Conservation (phyloP, 177 flowering plant species). For the Vitis hybrid region DNA sequence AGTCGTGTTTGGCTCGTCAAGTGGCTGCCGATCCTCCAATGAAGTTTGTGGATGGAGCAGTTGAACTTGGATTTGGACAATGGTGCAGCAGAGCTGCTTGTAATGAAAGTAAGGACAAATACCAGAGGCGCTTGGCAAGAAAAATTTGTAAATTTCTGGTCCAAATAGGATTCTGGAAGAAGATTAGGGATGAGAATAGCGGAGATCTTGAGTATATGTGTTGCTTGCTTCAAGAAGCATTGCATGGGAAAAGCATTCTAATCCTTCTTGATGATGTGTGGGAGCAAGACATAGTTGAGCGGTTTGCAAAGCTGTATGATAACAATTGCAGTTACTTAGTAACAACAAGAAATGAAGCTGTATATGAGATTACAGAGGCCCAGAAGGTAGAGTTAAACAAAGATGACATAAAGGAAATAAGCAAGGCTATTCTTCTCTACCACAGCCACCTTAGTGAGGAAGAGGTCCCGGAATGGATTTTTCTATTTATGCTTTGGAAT, state of each 20-base stretch:
- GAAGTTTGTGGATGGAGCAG: slow-evolving; percentile 42
- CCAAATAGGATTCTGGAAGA: slow-evolving; percentile 43
- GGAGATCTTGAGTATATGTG: slow-evolving; percentile 44
- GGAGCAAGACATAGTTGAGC: slow-evolving; percentile 56
- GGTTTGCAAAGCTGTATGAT: slow-evolving; percentile 45
- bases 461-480: slow-evolving; percentile 41
- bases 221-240: slow-evolving; percentile 51
- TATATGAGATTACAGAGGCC: slow-evolving; percentile 53
- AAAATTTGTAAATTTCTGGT: slow-evolving; percentile 40
- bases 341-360: slow-evolving; percentile 56
- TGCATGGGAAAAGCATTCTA: slow-evolving; percentile 41
- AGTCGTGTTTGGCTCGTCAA: slow-evolving; percentile 54
- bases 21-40: slow-evolving; percentile 47
- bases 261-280: slow-evolving; percentile 57
- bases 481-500: background rate
- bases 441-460: slow-evolving; percentile 42
- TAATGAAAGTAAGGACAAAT: slow-evolving; percentile 38
- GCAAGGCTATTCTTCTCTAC: slow-evolving; percentile 49
- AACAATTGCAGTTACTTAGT: slow-evolving; percentile 45
- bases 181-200: slow-evolving; percentile 28
- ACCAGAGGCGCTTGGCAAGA: slow-evolving; percentile 40
- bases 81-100: slow-evolving; percentile 54
- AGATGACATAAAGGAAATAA: slow-evolving; percentile 44
- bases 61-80: slow-evolving; percentile 52
- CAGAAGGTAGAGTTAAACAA: slow-evolving; percentile 47